phyloP scores from a whole-genome alignment of 306 rosid species.

The Sicyos baderoa region DNA sequence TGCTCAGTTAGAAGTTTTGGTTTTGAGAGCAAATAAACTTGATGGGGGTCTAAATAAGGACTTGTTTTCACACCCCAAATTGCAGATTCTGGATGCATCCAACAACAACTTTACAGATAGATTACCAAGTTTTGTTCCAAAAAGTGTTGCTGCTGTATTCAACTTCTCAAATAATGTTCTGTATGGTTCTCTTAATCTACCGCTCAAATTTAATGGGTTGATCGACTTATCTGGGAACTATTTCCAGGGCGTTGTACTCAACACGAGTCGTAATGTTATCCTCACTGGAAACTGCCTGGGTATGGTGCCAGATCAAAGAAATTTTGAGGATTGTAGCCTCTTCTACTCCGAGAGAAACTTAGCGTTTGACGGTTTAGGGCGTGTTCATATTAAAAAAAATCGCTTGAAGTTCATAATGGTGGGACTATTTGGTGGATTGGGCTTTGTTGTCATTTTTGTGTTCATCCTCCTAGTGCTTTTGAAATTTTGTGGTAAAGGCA shows the following conservation, averaged over 20 bases:
- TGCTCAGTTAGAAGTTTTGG: conserved; percentile 30
- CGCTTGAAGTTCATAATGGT: conserved; percentile 49
- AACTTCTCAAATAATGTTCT: conserved; percentile 65
- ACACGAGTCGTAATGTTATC: conserved; percentile 29
- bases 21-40: conserved; percentile 41
- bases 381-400: conserved; percentile 28
- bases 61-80: conserved; percentile 40
- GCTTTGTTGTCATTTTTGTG: conserved; percentile 46
- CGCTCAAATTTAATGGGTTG: conserved; percentile 22
- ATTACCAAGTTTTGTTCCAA: conserved; percentile 30
- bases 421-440: conserved; percentile 73
- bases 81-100: conserved; percentile 54
- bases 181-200: conserved; percentile 45
- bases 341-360: conserved; percentile 43
- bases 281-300: conserved; percentile 57
- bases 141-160: conserved; percentile 31
- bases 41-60: conserved; percentile 41
- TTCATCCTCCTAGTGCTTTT: conserved; percentile 40
- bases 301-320: conserved; percentile 43
- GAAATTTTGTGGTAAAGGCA: conserved; percentile 29
- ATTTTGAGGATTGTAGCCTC: conserved; percentile 36
- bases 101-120: conserved; percentile 52
- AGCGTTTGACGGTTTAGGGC: conserved; percentile 28
- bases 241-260: conserved; percentile 48
- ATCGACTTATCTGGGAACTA: conserved; percentile 69